Conservation (phyloP, 345 rosid species). For the Kandelia obovata region DNA sequence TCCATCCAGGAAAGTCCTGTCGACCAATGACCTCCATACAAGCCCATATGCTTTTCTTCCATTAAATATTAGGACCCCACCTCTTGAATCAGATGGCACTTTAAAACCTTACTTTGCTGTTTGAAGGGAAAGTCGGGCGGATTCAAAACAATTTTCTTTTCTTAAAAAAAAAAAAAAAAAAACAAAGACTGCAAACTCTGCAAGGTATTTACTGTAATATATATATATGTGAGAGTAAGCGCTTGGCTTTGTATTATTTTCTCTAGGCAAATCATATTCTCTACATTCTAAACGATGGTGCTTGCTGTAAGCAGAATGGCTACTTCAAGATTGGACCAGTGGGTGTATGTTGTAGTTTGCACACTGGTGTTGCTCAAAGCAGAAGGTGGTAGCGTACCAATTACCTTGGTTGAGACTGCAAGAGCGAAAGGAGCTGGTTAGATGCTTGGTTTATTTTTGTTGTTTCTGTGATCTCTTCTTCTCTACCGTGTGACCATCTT, state of each 20-base stretch:
- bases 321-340: constrained; percentile 14
- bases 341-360: not conserved
- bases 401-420: constrained; percentile 21
- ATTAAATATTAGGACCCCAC: not conserved
- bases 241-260: not conserved
- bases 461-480: not conserved
- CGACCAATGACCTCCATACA: not conserved
- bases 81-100: not conserved
- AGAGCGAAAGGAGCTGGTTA: constrained; percentile 27
- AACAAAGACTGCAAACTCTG: not conserved
- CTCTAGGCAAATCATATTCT: not conserved
- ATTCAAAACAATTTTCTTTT: not conserved
- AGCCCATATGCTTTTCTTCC: not conserved
- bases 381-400: constrained; percentile 17
- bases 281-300: not conserved
- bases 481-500: not conserved
- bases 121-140: not conserved
- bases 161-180: not conserved
- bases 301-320: constrained; percentile 11
- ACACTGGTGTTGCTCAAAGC: constrained; percentile 4
- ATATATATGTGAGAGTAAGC: not conserved
- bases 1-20: not conserved
- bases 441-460: not conserved
- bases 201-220: not conserved
- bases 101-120: not conserved